Evolutionary conservation across 257 asterid species (phyloP), one percentile per base, ranked within the genome.

Genomic region (Solanum dulcamara): DNA sequence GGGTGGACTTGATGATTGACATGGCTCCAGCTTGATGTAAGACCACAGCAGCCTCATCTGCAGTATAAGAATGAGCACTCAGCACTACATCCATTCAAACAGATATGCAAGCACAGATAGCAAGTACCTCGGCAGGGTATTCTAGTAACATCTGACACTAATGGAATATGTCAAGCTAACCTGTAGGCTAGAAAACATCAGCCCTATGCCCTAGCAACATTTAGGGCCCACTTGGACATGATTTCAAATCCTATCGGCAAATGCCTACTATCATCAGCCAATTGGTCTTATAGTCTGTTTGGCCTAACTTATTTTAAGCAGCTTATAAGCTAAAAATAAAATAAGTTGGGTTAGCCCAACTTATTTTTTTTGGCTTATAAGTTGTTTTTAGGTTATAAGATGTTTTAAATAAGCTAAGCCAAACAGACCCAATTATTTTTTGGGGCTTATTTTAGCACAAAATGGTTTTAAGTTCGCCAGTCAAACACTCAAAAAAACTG

Each of bases 11-110:
- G 86, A 95, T 90, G 83, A 86, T 86, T 24, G 93, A 55, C 51
- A 89, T 64, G 35, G 96, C 98, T 89, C 97, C 99, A 82, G 94
- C 93, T 86, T 88, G 89, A 85, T 83, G 92, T 84, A 95, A 88
- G 33, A 91, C 90, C 88, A 88, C 91, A 9, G 87, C 92, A 87
- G 94, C 99, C 81, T 88, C 93, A 83, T 92, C 99, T 95, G 84
- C 89, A 90, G 84, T 59, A 85, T 7, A 28, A 28, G 66, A 57
- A 72, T 57, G 11, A 18, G 64, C 77, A 37, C n/a, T 55, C 37
- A 4, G 12, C 8, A 17, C 64, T 18, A 46, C 26, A 15, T 55
- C 57, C 64, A 57, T 57, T 22, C 14, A 12, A 30, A 13, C 33
- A 40, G 7, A 7, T 30, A 59, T 28, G 6, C 57, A n/a, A 77